These are phyloP conservation scores for Ophiostoma sp. DNA, from an alignment of 2,329 filamentous ascomycete species.

Conservation along the genomic window DNA sequence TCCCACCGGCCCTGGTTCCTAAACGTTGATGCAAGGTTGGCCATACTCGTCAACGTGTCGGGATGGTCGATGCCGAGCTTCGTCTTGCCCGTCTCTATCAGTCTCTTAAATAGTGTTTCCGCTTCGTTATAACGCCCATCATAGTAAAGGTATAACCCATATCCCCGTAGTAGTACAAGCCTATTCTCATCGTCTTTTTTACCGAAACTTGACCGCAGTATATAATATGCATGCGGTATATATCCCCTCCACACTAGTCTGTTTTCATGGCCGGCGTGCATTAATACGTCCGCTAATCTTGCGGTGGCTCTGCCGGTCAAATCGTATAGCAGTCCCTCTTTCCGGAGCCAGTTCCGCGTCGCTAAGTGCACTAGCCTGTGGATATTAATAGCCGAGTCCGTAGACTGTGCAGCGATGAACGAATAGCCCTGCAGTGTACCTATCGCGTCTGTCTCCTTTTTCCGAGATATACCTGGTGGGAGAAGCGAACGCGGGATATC, in stretches of 20 bases:
- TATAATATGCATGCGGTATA: constrained; percentile 18
- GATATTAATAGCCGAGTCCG: constrained; percentile 33
- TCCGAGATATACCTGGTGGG: constrained; percentile 21
- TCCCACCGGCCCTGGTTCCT: no score
- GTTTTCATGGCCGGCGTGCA: neutral
- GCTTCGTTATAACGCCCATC: constrained; percentile 10
- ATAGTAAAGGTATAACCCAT: neutral
- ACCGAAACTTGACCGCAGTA: neutral
- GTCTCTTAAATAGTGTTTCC: neutral
- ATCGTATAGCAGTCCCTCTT: neutral
- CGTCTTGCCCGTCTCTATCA: neutral
- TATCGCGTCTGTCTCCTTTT: constrained; percentile 30
- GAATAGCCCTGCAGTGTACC: constrained; percentile 35
- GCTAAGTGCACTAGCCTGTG: constrained; percentile 38
- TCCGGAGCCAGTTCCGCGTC: constrained; percentile 35
- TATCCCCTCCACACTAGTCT: constrained; percentile 14
- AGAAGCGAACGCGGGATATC: constrained; percentile 36
- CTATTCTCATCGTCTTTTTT: neutral
- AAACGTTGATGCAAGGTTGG: no score
- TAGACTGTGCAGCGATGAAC: constrained; percentile 34
- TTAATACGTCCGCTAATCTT: constrained; percentile 9
- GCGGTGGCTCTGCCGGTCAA: constrained; percentile 20
- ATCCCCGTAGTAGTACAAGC: neutral
- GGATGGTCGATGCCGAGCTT: no score
- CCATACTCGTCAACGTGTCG: no score